Base-by-base conservation (phyloP, 306 rosid genomes). In the Boehmeria nivea region DNA sequence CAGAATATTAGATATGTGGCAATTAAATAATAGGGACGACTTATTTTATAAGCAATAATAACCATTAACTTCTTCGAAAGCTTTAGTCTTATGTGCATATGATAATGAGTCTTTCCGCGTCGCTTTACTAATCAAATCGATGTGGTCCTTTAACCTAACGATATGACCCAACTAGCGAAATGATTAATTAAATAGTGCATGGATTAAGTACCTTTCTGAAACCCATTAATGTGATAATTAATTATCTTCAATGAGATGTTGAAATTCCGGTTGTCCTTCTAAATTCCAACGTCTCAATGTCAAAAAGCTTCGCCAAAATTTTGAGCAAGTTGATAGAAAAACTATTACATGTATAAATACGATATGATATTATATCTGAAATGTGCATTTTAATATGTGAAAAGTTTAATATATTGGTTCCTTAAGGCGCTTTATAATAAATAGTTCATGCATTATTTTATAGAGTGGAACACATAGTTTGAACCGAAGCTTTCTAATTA, bases 71-170 rank as follows among this genome's bases (percentile, higher is more conserved):
- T 18, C 59, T 14, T 54, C 6, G 23, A 8, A 26, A 51, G 12
- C 6, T 8, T 25, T 31, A 10, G 36, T 10, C 36, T 31, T 3
- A 54, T 54, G n/a, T 55, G 3, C 42, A 8, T 12, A 19, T 11
- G 6, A 0, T 38, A 36, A 11, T 39, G 8, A 9, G 6, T 36
- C 31, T 39, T 37, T 37, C 33, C 42, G 19, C 23, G 39, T 27
- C 24, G n/a, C 0, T 12, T 28, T 31, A 33, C 21, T 20, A 24
- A 37, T 39, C 36, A 57, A 15, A 20, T 33, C 37, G 61, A 57
- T 22, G 61, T 57, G 37, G 26, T 15, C 21, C 13, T 38, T 57
- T 57, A 23, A 40, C 47, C 48, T 57, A 38, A 57, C 61, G 31
- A 54, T 25, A 39, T 37, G 36, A 23, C 49, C 34, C 13, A 27